phyloP scores from a whole-genome alignment of 176 grass and related monocot species.

The Urochloa ruziziensis region DNA sequence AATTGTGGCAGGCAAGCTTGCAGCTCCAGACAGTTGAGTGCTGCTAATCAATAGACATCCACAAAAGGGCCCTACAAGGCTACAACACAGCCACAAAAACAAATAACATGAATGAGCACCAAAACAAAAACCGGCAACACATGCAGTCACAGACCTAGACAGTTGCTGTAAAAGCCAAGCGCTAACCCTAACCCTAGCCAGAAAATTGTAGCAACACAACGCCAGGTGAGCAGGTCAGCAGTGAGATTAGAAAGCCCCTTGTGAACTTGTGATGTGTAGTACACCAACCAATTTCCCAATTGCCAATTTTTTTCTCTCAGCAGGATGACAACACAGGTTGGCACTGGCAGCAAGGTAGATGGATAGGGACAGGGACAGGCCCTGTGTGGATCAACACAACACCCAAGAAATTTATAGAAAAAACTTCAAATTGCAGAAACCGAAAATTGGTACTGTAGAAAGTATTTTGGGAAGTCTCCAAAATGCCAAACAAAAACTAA shows the following conservation, averaged over 20 bases:
- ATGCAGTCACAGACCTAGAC: background rate
- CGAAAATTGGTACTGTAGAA: background rate
- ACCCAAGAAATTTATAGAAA: background rate
- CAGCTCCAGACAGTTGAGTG: background rate
- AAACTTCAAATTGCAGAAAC: background rate
- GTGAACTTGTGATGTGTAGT: background rate
- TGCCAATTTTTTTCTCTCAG: background rate
- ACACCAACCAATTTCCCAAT: conserved; percentile 19
- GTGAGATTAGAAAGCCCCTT: background rate
- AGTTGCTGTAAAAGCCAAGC: background rate
- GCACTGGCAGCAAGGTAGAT: conserved; percentile 48
- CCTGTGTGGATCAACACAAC: conserved; percentile 39
- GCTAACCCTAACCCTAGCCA: background rate
- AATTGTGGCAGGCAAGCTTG: background rate
- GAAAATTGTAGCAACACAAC: conserved; percentile 6
- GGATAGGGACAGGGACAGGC: conserved; percentile 40
- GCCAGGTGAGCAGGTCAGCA: background rate
- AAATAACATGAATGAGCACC: background rate
- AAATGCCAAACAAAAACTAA: conserved; percentile 26
- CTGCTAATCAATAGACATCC: background rate
- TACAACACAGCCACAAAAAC: background rate
- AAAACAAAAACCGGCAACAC: background rate
- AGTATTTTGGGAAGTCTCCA: background rate
- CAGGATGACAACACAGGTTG: conserved; percentile 42
- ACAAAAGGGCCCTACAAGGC: background rate